These are phyloP conservation scores for Cyclotella cryptica DNA, from an alignment of 108 stramenopile genomes.

Conservation along the genomic window DNA sequence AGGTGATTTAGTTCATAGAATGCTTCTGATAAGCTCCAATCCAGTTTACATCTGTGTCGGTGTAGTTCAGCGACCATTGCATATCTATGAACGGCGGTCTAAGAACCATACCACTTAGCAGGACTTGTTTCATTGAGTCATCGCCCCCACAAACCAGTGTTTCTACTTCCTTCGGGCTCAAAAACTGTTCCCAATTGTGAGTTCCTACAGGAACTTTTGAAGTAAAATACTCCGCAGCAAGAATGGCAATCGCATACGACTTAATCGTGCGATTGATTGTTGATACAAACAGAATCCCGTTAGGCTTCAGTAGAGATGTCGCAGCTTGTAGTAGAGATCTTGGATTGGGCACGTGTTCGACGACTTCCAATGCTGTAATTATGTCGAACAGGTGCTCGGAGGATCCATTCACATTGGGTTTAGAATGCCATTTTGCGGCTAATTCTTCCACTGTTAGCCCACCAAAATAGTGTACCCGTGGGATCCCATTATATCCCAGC, in stretches of 20 bases:
- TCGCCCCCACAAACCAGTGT: constrained; percentile 33
- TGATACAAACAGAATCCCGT: constrained; percentile 88
- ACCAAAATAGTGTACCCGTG: constrained; percentile 69
- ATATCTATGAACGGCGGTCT: constrained; percentile 64
- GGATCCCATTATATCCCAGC: constrained; percentile 23
- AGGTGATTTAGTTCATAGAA: neutral
- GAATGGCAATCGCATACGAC: constrained; percentile 82
- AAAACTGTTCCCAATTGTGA: constrained; percentile 91
- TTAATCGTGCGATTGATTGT: constrained; percentile 92
- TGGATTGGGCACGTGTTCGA: constrained; percentile 91
- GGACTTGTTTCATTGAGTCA: constrained; percentile 44
- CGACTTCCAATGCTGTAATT: constrained; percentile 90
- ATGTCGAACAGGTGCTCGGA: constrained; percentile 62
- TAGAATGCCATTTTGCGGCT: constrained; percentile 38
- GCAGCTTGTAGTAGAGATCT: constrained; percentile 68
- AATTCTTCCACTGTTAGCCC: constrained; percentile 75
- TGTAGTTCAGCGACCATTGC: constrained; percentile 72
- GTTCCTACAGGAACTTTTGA: constrained; percentile 91
- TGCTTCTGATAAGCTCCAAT: constrained; percentile 74
- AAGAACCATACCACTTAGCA: constrained; percentile 65
- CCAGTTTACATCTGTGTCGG: constrained; percentile 86
- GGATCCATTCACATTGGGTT: constrained; percentile 19
- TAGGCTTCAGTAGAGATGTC: constrained; percentile 71
- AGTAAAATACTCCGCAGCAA: constrained; percentile 92
- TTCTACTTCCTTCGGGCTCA: constrained; percentile 73